Percentiles rank a stretch among this genome's conserved stretches.
Conservation (phyloP, 257 asterid species). For the Nemophila menziesii region DNA sequence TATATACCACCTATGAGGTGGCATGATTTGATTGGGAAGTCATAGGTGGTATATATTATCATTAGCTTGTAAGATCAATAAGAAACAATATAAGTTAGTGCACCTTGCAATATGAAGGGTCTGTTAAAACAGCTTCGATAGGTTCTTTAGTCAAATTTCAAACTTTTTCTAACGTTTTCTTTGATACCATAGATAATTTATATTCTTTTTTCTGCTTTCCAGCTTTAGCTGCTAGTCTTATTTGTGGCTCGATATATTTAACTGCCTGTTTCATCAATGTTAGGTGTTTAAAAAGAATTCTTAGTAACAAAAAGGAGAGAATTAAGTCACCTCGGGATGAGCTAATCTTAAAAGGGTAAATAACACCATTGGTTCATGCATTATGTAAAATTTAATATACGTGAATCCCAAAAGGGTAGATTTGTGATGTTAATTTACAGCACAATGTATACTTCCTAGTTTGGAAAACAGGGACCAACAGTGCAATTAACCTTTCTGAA, state of each 20-base stretch:
- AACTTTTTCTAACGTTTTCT: constrained; percentile 60
- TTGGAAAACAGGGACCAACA: no score
- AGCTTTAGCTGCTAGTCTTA: constrained; percentile 76
- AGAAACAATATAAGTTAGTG: not conserved
- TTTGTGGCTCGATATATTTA: constrained; percentile 85
- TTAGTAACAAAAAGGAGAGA: no score
- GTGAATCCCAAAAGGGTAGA: no score
- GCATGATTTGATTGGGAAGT: no score
- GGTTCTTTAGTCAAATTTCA: constrained; percentile 73
- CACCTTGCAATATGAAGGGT: constrained; percentile 95
- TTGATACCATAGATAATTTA: constrained; percentile 63
- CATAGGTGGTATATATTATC: no score
- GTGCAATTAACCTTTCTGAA: no score
- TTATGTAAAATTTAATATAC: no score
- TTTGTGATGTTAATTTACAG: no score
- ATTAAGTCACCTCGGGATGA: constrained; percentile 72
- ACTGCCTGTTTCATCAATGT: constrained; percentile 54
- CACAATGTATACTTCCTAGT: no score
- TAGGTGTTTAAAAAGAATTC: constrained; percentile 16
- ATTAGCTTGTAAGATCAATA: not conserved
- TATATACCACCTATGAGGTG: no score
- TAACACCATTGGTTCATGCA: no score
- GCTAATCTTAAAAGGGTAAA: constrained; percentile 84
- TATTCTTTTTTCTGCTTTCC: constrained; percentile 80
- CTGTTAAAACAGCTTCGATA: constrained; percentile 76